Base-by-base conservation (phyloP, 202 grass and related monocot species). In the Hordeum pubiflorum region DNA sequence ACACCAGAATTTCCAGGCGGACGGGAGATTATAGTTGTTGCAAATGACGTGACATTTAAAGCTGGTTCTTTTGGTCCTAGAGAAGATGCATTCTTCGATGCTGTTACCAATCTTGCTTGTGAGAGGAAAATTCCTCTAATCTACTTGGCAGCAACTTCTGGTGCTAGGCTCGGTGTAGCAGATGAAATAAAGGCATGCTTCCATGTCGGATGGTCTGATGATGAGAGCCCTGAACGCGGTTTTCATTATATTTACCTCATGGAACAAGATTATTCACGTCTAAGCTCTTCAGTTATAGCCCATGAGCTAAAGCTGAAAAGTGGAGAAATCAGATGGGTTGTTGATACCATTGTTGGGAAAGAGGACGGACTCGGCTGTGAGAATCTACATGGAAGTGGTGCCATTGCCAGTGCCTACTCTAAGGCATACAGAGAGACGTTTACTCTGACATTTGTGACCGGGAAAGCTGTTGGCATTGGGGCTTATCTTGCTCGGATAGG, bases 401-500 rank as follows among this genome's bases (percentile, higher is more conserved):
- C 92, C 18, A 98, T 98, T 55, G 96, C 90, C 54, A 93, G 96
- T 70, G 86, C 90, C 23, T 98, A 95, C 90, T 95, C 92, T 58
- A 93, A 89, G 60, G 96, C 96, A 83, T 98, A 98, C 14, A 95
- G 85, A 58, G 92, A 95, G 63, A 99, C 89, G 60, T 98, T 98
- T 74, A 98, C 95, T 69, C 83, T 98, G 60, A 98, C 95, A 72
- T 98, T 94, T 83, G 96, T 99, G 33, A 99, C 96, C 40, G 96
- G 96, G 58, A 80, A 89, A 83, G 90, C 92, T 56, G 96, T 99
- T 79, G 96, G 96, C 17, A 99, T 99, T 76, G 96, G 96, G 71
- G 96, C 96, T 67, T 99, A 95, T 84, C 92, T 98, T 79, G 96
- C 96, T 82, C 90, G 92, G 69, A 84, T 98, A 62, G 96, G 96